Evolutionary conservation across 371 early-diverging fungal species (phyloP).

Genomic region (Lichtheimia corymbifera): DNA sequence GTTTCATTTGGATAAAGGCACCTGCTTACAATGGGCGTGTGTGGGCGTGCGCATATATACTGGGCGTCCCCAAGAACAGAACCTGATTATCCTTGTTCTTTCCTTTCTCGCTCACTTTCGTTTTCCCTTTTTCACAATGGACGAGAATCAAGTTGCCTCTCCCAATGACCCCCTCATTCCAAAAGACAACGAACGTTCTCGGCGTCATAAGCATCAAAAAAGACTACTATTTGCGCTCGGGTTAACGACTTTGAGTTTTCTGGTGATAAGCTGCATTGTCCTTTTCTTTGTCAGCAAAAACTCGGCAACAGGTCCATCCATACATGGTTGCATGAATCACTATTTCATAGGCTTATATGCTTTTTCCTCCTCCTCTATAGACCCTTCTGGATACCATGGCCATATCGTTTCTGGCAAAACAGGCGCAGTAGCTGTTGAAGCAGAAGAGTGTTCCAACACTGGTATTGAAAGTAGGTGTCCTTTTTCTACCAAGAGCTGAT

Average conservation of each 20-base stretch:
- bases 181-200: background rate
- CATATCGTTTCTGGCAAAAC: conserved; percentile 36
- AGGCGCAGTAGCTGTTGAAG: conserved; percentile 90
- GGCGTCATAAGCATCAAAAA: background rate
- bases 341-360: background rate
- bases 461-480: conserved; percentile 72
- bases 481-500: no score
- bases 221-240: conserved; percentile 1
- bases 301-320: background rate
- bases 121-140: background rate
- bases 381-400: conserved; percentile 17
- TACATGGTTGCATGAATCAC: background rate
- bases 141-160: background rate
- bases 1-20: no score
- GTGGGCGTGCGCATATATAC: no score
- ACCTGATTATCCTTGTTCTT: background rate
- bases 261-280: conserved; percentile 4
- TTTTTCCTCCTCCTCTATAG: background rate
- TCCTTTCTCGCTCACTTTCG: background rate
- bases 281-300: no score
- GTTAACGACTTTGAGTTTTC: background rate
- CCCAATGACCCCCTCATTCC: conserved; percentile 3
- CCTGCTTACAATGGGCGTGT: no score
- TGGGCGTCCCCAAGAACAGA: background rate
- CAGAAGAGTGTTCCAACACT: conserved; percentile 76